Base-by-base conservation (phyloP, 352 stramenopile genomes). In the Globisporangium ultimum region DNA sequence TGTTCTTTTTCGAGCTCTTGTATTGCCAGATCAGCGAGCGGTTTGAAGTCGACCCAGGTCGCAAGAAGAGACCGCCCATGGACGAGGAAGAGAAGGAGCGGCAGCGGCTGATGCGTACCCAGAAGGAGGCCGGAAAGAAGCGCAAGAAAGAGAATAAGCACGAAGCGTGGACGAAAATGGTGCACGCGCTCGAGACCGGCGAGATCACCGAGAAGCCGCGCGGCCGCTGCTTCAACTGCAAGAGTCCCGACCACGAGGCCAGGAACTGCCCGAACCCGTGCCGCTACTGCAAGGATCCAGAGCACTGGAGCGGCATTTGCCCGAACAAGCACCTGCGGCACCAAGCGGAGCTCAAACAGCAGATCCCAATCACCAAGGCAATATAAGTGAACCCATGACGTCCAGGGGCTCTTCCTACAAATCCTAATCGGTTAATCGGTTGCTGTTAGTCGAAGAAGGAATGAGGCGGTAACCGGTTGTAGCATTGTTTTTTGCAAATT, bases 1-100 rank as follows among this genome's bases (percentile, higher is more conserved):
- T 93, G 21, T 95, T 91, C 70, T 93, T 92, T 48, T 95, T 95
- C 63, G 77, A 88, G 47, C 71, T 93, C 59, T 66, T 91, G 48
- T 88, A 88, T 60, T 72, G 64, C 3, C 67, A 75, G 41, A 95
- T 95, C 63, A 60, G 66, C 2, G 71, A 86, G 43, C 66, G 69
- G 13, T 91, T 91, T 68, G 73, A 91, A 36, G 67, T 63, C 42
- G 72, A 90, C 28, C 68, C 70, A 17, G 53, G 80, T 22, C 66
- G 69, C 20, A 74, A 80, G 41, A 67, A 63, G 40, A 86, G 89
- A 52, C 80, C 77, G n/a, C 86, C 86, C 0, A 95, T 93, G 84
- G 72, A 89, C 48, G 80, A 87, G 15, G 66, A 70, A 14, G 84
- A 90, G 67, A 95, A 95, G 55, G 80, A 93, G 63, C 80, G 83